A percentile compares a stretch with the other conserved stretches of the same genome.
phyloP scores from a whole-genome alignment of 2,329 filamentous ascomycete genomes.

The Proliferodiscus dingleyae region DNA sequence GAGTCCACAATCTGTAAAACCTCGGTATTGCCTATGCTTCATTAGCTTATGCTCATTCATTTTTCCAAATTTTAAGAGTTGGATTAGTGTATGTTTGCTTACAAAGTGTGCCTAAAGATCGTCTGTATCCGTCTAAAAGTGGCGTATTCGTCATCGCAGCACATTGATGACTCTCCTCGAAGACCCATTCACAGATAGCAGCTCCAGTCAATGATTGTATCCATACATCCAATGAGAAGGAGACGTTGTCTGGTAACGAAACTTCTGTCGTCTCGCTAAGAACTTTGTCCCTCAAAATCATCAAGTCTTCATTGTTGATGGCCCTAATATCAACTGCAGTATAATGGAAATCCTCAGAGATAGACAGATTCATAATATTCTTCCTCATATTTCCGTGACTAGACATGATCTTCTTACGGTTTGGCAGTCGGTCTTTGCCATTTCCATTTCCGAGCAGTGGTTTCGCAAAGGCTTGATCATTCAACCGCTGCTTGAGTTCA shows the following conservation, averaged over 20 bases:
- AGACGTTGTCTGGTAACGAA: too few relatives aligned
- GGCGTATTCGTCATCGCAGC: conserved; percentile 2
- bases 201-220: conserved; percentile 4
- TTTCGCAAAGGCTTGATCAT: conserved; percentile 2
- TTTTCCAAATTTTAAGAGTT: background rate
- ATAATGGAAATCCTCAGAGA: background rate
- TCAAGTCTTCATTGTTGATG: too few relatives aligned
- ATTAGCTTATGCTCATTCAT: too few relatives aligned
- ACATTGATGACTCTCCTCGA: conserved; percentile 2
- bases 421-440: conserved; percentile 1
- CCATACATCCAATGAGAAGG: too few relatives aligned
- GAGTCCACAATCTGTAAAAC: conserved; percentile 2
- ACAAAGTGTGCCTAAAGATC: conserved; percentile 1
- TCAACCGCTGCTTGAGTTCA: conserved; percentile 1
- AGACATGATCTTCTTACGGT: background rate
- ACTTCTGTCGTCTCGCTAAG: too few relatives aligned
- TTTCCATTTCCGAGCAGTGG: conserved; percentile 1
- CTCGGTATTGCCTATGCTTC: background rate
- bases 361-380: conserved; percentile 1
- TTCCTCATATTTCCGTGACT: background rate
- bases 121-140: conserved; percentile 3
- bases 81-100: background rate
- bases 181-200: conserved; percentile 5
- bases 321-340: conserved; percentile 1
- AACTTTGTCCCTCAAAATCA: too few relatives aligned